phyloP scores from a whole-genome alignment of 78 protist genomes.

The Dictyostelium firmibasis region DNA sequence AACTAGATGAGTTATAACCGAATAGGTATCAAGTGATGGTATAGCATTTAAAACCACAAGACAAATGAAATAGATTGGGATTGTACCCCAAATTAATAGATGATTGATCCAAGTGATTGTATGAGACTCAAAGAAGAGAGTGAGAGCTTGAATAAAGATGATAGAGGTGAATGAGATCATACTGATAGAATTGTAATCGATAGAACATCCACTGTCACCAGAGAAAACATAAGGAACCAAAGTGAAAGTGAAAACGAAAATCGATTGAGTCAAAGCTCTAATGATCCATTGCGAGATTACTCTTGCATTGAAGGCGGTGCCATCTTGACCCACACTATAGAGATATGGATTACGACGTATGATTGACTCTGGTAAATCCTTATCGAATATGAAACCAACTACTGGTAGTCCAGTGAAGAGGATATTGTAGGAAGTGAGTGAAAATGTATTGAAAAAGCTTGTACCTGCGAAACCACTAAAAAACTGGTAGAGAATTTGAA shows the following conservation, averaged over 20 bases:
- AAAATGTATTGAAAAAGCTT: slow-evolving; percentile 85
- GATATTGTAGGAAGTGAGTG: slow-evolving; percentile 86
- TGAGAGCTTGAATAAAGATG: slow-evolving; percentile 70
- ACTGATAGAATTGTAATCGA: slow-evolving; percentile 33
- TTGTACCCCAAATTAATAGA: slow-evolving; percentile 69
- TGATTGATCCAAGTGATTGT: slow-evolving; percentile 77
- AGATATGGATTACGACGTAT: slow-evolving; percentile 31
- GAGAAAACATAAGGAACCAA: not conserved
- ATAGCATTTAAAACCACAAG: not conserved
- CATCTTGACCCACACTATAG: slow-evolving; percentile 27
- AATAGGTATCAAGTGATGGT: slow-evolving; percentile 13
- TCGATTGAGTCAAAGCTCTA: slow-evolving; percentile 77
- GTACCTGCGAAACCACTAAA: slow-evolving; percentile 77
- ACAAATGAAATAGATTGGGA: slow-evolving; percentile 61
- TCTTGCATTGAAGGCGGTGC: not conserved
- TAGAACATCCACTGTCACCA: not conserved
- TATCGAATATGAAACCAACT: slow-evolving; percentile 78
- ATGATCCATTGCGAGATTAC: slow-evolving; percentile 53
- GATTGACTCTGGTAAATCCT: slow-evolving; percentile 64
- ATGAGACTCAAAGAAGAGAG: slow-evolving; percentile 76
- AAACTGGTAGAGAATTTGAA: slow-evolving; percentile 80
- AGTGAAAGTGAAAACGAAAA: slow-evolving; percentile 27
- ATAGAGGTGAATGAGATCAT: slow-evolving; percentile 80
- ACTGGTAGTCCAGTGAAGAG: slow-evolving; percentile 88
- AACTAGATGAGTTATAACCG: slow-evolving; percentile 6